Evolutionary conservation across 306 rosid genomes (phyloP), one percentile per base, ranked within the genome.

Genomic region (Vicia villosa): DNA sequence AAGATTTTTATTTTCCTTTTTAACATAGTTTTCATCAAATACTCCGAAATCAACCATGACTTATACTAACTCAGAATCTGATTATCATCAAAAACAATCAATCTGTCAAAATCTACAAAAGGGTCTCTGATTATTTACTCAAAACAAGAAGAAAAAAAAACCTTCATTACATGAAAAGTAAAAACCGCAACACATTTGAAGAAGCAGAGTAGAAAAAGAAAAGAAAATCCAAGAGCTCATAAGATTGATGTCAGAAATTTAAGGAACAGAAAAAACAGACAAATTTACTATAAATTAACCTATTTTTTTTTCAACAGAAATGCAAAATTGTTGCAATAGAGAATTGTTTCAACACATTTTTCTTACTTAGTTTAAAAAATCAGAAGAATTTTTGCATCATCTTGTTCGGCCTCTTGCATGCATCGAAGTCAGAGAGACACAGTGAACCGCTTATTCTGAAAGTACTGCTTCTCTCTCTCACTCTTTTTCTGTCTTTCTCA

Each of bases 381-480:
- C 69, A 22, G 41, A 32, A 11, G 28, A 42, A 9, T 17, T 28
- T 50, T 70, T 59, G 34, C 70, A 72, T 21, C 37, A 56, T 47
- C 66, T 45, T 34, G 37, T 60, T 12, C 51, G 24, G 28, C 34
- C 59, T n/a, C 64, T 63, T 24, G 43, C 72, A 67, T 81, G 81
- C 81, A 81, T 69, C 79, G 78, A 81, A 81, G 77, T 82, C 83
- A 83, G 85, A 79, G 82, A 69, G 56, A 83, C 65, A 73, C 63
- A 76, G 70, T 36, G 68, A 70, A 62, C 63, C 74, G 56, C 76
- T 65, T 13, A 56, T 34, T 56, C 56, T 50, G 76, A 79, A 83
- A 34, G 77, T 55, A 71, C 77, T 70, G 20, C 30, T 56, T 56
- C 62, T 56, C 62, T 57, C 78, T 54, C 66, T 69, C 82, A 38